Evolutionary conservation across 208 protist genomes (phyloP), one percentile per base, ranked within the genome.

Genomic region (Crithidia brevicula): DNA sequence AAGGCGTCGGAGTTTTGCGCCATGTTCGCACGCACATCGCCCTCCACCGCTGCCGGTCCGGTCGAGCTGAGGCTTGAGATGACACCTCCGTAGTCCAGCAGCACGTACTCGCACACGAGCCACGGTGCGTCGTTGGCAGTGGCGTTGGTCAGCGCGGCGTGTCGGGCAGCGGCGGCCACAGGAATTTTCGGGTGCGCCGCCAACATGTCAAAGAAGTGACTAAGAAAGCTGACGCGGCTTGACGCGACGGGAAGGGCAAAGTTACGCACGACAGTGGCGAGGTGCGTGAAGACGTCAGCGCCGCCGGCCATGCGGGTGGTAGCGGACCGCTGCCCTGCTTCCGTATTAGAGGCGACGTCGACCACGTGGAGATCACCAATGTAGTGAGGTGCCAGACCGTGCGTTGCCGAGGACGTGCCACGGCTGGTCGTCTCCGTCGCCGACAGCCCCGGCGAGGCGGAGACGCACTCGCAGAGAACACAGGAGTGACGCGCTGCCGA

Each of bases 51-150:
- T 60, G 30, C 31, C 2, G 43, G 16, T 5, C 40, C n/a, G 18
- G 60, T 33, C 6, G 58, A 58, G 4, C 30, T 9, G 16, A 93
- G 59, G 27, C 72, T 76, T 34, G 72, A 47, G 36, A 95, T 67
- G 1, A 58, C 25, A 18, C 79, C 83, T 20, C 83, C 86, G 66
- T 88, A 91, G 62, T 92, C 82, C 33, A 79, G 54, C 43, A 92
- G 68, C 30, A 76, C 71, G 47, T 83, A 75, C 33, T 83, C 79
- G 11, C 81, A 69, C 10, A 70, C 61, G 20, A 78, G 69, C 85
- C 88, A 94, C 23, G 88, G 88, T 13, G 82, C 82, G 3, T 82
- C 43, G n/a, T 77, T 45, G 2, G 34, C 30, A 6, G 31, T 66
- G 18, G 68, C 68, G 36, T 53, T 66, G 16, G 43, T 36, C 51